Percentiles rank a stretch among this genome's conserved stretches.
These are phyloP conservation scores for Kappamyces sp. DNA, from an alignment of 192 early-diverging fungal species.

Conservation along the genomic window DNA sequence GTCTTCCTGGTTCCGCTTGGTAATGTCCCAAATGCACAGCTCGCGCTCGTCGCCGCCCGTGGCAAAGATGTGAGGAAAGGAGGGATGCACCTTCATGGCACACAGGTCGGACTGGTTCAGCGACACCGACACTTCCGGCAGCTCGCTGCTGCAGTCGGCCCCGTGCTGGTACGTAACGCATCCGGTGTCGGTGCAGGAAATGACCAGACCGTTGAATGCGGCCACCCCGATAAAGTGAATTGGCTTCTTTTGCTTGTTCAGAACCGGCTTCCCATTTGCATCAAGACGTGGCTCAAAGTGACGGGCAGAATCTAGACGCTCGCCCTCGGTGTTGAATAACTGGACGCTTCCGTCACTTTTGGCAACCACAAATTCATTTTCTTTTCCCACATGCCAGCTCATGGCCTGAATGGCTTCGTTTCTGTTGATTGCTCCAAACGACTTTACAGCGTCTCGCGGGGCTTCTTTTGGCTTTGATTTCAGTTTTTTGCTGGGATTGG, in stretches of 20 bases:
- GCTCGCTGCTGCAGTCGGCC: conserved; percentile 24
- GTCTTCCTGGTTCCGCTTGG: conserved; percentile 19
- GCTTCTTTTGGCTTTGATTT: conserved; percentile 2
- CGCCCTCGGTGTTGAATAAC: conserved; percentile 25
- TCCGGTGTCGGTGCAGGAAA: not conserved
- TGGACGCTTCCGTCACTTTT: conserved; percentile 25
- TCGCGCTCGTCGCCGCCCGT: conserved; percentile 85
- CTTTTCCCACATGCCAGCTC: conserved; percentile 27
- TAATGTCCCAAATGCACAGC: conserved; percentile 69
- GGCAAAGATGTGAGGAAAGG: conserved; percentile 26
- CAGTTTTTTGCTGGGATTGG: not conserved
- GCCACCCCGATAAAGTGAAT: conserved; percentile 42
- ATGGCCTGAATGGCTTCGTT: conserved; percentile 20
- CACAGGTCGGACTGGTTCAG: conserved; percentile 15
- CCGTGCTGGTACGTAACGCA: conserved; percentile 12
- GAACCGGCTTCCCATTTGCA: conserved; percentile 17
- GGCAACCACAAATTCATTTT: conserved; percentile 31
- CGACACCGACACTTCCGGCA: conserved; percentile 15
- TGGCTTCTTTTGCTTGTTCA: conserved; percentile 34
- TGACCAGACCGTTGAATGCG: conserved; percentile 26
- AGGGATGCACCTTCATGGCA: conserved; percentile 12
- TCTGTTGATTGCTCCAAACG: conserved; percentile 35
- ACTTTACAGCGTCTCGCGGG: not conserved
- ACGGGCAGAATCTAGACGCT: conserved; percentile 13
- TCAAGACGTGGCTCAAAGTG: conserved; percentile 22